Evolutionary conservation across 345 rosid genomes (phyloP), one percentile per base, ranked within the genome.

Genomic region (Gossypium stocksii): DNA sequence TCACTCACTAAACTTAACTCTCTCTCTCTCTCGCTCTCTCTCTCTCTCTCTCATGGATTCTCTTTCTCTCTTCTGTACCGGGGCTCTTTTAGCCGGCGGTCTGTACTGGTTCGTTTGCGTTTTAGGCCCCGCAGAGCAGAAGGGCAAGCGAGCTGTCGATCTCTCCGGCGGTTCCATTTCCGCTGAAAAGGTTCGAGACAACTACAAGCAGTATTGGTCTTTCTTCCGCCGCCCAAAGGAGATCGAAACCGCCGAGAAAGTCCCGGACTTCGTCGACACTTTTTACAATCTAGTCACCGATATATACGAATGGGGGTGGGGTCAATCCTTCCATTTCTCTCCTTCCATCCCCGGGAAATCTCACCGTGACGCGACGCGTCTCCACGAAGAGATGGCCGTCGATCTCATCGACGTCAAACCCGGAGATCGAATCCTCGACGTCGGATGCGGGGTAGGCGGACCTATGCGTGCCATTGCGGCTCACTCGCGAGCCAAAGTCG

Each of bases 271-370:
- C 74, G 98, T 94, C 41, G 94, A 94, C 82, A 94, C 98, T 0
- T 94, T 94, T 65, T 94, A 94, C 88, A 92, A 94, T 79, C 82
- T 92, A 49, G 96, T 94, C 14, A 94, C 98, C 6, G 98, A 94
- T 77, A 94, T 94, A 61, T 94, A 94, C 84, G 98, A 94, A 86
- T 94, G 98, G 98, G 98, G 99, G 0, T 94, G 98, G 99, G 99
- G 98, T 9, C 99, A 94, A 75, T 94, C 98, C 69, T 94, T 94
- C 82, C 99, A 94, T 72, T 94, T 94, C 88, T 91, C 97, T 8
- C 99, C 99, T 16, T 80, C 87, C 15, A 3, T 93, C 25, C 83
- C 87, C 1, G 97, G 97, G 11, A 88, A 87, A 63, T 94, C 99
- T 43, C 83, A 94, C 87, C 91, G 89, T 0, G 94, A 91, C 2